A percentile compares a stretch with the other conserved stretches of the same genome.
Evolutionary conservation across 352 stramenopile genomes (phyloP).

Genomic region (Phytophthora sojae): DNA sequence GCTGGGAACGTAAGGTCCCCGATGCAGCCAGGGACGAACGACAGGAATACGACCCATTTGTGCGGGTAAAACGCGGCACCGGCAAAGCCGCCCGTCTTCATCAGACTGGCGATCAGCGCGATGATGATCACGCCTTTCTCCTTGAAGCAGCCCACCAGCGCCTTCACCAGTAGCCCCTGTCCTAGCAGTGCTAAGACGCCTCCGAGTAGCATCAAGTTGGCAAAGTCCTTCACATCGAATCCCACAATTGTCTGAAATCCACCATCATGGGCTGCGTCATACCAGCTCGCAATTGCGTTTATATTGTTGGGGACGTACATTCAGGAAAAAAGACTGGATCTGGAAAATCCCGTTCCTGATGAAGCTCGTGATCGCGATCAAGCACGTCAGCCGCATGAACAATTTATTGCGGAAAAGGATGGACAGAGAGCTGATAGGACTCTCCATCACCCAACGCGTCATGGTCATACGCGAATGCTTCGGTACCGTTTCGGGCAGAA

Average conservation of each 20-base stretch:
- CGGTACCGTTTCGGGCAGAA: too few species aligned
- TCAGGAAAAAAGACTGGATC: conserved; percentile 82
- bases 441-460: too few species aligned
- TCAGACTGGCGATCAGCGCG: conserved; percentile 52
- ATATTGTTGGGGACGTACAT: conserved; percentile 41
- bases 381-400: conserved; percentile 65
- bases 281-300: not conserved
- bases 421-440: too few species aligned
- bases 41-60: conserved; percentile 67
- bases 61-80: conserved; percentile 64
- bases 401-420: conserved; percentile 75
- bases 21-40: conserved; percentile 49
- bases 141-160: conserved; percentile 66
- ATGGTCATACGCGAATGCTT: too few species aligned
- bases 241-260: conserved; percentile 61
- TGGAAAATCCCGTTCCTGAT: conserved; percentile 64
- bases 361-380: conserved; percentile 80
- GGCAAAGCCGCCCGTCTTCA: conserved; percentile 50
- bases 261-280: conserved; percentile 4
- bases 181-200: conserved; percentile 63
- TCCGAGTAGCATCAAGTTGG: conserved; percentile 66
- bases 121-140: conserved; percentile 82
- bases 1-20: conserved; percentile 73
- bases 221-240: conserved; percentile 77
- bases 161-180: conserved; percentile 67